Evolutionary conservation across 1,139 yeast species (phyloP).

Genomic region (Sugiyamaella sp.): DNA sequence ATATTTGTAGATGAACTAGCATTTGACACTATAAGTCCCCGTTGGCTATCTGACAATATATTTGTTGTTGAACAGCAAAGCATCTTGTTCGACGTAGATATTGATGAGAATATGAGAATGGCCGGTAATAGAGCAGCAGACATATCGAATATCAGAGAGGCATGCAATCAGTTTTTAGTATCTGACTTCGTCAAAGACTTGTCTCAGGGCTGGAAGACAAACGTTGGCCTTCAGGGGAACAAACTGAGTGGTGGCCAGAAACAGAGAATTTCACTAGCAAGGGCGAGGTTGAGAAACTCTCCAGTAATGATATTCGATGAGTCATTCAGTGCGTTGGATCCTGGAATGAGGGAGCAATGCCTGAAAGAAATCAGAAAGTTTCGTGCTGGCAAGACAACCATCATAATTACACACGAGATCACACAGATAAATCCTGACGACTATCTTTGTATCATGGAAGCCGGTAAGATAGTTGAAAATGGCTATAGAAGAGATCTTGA

Average conservation of each 20-base stretch:
- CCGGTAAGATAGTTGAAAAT: constrained; percentile 55
- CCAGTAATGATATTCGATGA: constrained; percentile 84
- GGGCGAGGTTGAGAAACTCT: constrained; percentile 73
- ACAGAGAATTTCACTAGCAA: constrained; percentile 79
- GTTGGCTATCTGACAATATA: constrained; percentile 64
- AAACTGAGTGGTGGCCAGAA: constrained; percentile 89
- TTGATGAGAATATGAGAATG: constrained; percentile 65
- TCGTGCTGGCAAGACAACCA: constrained; percentile 73
- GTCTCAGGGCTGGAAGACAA: constrained; percentile 59
- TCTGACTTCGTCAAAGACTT: constrained; percentile 50
- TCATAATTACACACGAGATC: constrained; percentile 78
- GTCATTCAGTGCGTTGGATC: constrained; percentile 79
- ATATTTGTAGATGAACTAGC: constrained; percentile 60
- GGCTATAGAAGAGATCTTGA: constrained; percentile 48
- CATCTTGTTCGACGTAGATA: constrained; percentile 62
- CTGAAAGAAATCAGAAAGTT: constrained; percentile 53
- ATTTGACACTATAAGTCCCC: constrained; percentile 47
- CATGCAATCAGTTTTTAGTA: constrained; percentile 27
- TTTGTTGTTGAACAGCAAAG: constrained; percentile 76
- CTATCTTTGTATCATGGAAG: constrained; percentile 57
- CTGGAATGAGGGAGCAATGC: constrained; percentile 45
- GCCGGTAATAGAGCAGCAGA: constrained; percentile 24
- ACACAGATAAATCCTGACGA: constrained; percentile 58
- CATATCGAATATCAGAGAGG: constrained; percentile 13
- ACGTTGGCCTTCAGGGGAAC: constrained; percentile 50